phyloP scores from a whole-genome alignment of 163 green algal species.

The Scenedesmus sp. region DNA sequence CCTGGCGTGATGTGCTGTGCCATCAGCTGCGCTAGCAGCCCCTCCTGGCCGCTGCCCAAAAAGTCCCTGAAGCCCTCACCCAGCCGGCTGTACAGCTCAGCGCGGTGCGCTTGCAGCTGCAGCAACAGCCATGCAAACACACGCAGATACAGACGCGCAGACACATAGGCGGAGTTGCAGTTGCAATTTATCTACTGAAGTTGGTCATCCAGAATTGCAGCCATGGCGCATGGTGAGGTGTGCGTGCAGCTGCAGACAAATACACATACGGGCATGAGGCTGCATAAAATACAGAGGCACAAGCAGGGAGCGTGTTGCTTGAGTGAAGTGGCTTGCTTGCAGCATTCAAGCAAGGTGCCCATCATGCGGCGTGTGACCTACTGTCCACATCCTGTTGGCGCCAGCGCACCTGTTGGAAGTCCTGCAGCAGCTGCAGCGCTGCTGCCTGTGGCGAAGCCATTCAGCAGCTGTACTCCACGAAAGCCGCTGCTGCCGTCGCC shows the following conservation, averaged over 20 bases:
- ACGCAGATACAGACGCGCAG: neutral
- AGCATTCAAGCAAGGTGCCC: too few species aligned
- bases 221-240: neutral
- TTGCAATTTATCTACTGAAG: too few species aligned
- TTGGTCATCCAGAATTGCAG: too few species aligned
- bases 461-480: neutral
- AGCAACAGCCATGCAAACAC: conserved; percentile 21
- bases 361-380: too few species aligned
- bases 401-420: conserved; percentile 30
- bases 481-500: neutral
- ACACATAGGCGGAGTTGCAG: too few species aligned
- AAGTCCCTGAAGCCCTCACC: conserved; percentile 48
- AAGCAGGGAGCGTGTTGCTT: too few species aligned
- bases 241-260: neutral
- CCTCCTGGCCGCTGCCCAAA: conserved; percentile 36
- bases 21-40: conserved; percentile 36
- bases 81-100: conserved; percentile 58
- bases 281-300: too few species aligned
- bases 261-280: neutral
- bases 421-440: conserved; percentile 26
- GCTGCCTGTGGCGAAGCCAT: neutral
- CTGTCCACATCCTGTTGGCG: too few species aligned
- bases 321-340: too few species aligned
- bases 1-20: conserved; percentile 43
- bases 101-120: conserved; percentile 51